Percentiles rank a stretch among this genome's conserved stretches.
Conservation (phyloP, 176 grass and related monocot genomes). For the Rhynchospora pubera region DNA sequence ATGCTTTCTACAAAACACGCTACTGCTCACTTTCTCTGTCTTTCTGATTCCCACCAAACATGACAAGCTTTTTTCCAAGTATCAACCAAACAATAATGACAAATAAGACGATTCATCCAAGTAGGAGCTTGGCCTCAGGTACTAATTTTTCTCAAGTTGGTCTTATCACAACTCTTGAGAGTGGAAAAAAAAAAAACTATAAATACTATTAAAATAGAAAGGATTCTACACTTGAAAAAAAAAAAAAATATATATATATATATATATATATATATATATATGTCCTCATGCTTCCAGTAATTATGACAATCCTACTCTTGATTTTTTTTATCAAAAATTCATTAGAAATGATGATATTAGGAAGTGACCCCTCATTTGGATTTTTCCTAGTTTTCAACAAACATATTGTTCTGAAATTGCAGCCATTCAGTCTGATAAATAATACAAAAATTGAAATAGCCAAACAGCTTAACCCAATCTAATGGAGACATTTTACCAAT, state of each 20-base stretch:
- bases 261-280: no score
- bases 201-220: neutral
- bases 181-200: neutral
- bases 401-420: neutral
- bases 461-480: neutral
- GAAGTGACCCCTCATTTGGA: neutral
- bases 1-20: neutral
- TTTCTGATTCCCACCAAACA: neutral
- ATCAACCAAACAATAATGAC: neutral
- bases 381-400: neutral
- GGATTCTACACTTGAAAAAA: neutral
- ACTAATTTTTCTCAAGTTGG: neutral
- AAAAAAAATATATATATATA: no score
- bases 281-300: neutral
- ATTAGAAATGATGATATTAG: neutral
- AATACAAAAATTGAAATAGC: neutral
- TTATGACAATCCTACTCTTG: neutral
- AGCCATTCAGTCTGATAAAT: neutral
- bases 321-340: neutral
- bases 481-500: neutral
- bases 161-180: neutral
- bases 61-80: neutral
- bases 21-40: neutral
- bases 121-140: neutral
- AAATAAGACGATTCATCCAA: slow-evolving; percentile 6